These are phyloP conservation scores for Fusarium luffae DNA, from an alignment of 2,329 filamentous ascomycete species.

Conservation along the genomic window DNA sequence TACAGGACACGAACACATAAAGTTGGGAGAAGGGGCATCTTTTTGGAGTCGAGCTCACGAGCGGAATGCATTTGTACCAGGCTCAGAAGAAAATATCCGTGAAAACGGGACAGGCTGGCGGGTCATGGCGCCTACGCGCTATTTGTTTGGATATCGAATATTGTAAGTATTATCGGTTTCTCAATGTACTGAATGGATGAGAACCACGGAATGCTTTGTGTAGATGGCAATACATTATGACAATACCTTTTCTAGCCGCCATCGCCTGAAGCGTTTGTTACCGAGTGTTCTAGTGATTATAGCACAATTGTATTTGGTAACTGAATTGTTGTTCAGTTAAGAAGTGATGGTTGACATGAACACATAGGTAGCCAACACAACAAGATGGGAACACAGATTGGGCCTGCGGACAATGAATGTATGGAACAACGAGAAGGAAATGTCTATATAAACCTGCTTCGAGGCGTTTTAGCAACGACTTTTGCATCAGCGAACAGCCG, in stretches of 20 bases:
- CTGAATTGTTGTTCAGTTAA: background rate
- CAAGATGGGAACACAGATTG: background rate
- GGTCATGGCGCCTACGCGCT: constrained; percentile 19
- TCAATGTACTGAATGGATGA: constrained; percentile 28
- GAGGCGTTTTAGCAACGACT: too few species aligned
- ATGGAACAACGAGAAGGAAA: background rate
- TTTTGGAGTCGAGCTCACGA: constrained; percentile 34
- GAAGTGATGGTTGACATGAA: background rate
- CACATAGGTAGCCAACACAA: background rate
- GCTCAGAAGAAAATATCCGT: constrained; percentile 21
- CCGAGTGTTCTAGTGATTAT: background rate
- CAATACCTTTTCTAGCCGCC: background rate
- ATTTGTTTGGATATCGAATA: constrained; percentile 27
- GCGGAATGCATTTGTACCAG: constrained; percentile 35
- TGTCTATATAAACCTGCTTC: background rate
- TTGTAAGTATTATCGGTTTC: constrained; percentile 20
- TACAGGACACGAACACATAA: constrained; percentile 18
- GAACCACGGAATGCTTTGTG: constrained; percentile 7
- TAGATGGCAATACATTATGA: constrained; percentile 6
- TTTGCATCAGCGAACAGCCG: background rate
- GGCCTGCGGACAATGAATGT: background rate
- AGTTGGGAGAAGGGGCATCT: constrained; percentile 26
- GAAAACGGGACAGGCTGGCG: constrained; percentile 13
- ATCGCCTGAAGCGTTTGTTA: too few species aligned
- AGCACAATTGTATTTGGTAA: background rate